phyloP scores from a whole-genome alignment of 441 rosid species.

The Pelargonium exstipulatum region DNA sequence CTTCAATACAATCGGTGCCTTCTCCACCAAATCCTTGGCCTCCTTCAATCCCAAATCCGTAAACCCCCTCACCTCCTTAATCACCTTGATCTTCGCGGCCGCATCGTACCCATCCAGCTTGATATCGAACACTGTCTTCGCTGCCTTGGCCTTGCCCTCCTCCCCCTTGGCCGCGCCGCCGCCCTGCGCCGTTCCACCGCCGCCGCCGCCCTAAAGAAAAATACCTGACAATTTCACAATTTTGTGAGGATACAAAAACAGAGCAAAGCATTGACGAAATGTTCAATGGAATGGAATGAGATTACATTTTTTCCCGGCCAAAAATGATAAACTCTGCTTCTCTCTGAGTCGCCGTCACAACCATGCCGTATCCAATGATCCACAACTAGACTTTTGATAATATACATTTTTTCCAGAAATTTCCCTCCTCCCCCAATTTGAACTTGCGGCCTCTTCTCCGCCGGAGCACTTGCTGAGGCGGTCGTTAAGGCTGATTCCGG shows the following conservation, averaged over 20 bases:
- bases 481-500: not conserved
- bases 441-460: not conserved
- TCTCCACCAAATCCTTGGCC: too few species aligned
- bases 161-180: too few species aligned
- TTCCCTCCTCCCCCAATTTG: conserved; percentile 5
- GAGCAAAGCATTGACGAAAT: not conserved
- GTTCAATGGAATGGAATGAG: not conserved
- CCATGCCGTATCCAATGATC: conserved; percentile 23
- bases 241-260: not conserved
- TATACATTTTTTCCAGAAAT: conserved; percentile 1
- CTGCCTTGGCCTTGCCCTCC: too few species aligned
- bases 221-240: conserved; percentile 25
- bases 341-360: conserved; percentile 17
- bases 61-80: too few species aligned
- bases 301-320: conserved; percentile 42
- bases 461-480: not conserved
- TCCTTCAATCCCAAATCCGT: too few species aligned
- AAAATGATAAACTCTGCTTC: conserved; percentile 29
- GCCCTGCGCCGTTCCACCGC: too few species aligned
- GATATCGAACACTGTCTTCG: too few species aligned
- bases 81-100: too few species aligned
- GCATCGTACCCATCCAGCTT: too few species aligned
- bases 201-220: conserved; percentile 43
- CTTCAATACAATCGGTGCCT: too few species aligned
- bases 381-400: conserved; percentile 12